phyloP scores from a whole-genome alignment of 805 yeast species.

The Metschnikowia similis region DNA sequence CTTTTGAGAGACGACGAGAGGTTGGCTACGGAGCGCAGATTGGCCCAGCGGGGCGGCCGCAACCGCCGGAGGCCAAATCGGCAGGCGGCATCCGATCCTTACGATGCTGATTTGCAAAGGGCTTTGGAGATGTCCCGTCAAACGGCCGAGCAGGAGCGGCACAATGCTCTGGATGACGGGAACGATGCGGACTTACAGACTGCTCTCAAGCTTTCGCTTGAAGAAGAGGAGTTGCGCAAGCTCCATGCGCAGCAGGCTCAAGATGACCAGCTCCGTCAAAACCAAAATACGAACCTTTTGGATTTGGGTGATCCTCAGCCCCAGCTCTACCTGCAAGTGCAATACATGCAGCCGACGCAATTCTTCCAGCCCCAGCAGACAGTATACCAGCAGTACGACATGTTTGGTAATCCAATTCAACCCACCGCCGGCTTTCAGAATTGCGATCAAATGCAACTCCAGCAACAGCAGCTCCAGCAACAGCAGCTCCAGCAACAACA shows the following conservation, averaged over 20 bases:
- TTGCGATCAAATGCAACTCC: conserved; percentile 28
- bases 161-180: conserved; percentile 43
- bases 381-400: conserved; percentile 42
- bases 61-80: conserved; percentile 1
- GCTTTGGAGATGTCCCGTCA: conserved; percentile 77
- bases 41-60: conserved; percentile 20
- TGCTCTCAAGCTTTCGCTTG: conserved; percentile 68
- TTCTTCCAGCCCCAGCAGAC: conserved; percentile 15
- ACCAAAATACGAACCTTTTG: conserved; percentile 41
- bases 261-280: neutral
- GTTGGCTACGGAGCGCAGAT: conserved; percentile 61
- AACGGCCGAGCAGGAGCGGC: conserved; percentile 83
- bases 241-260: conserved; percentile 28
- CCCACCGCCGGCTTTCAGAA: conserved; percentile 47
- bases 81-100: conserved; percentile 29
- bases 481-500: conserved; percentile 21
- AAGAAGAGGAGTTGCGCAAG: conserved; percentile 69
- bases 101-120: conserved; percentile 71
- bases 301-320: conserved; percentile 45
- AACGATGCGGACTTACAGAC: conserved; percentile 61
- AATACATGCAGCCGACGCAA: conserved; percentile 11
- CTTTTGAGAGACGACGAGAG: conserved; percentile 79
- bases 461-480: conserved; percentile 16
- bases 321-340: conserved; percentile 17
- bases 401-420: conserved; percentile 66